Percentiles rank a stretch among this genome's conserved stretches.
Conservation (phyloP, 306 rosid genomes). For the Cajanus cajan region DNA sequence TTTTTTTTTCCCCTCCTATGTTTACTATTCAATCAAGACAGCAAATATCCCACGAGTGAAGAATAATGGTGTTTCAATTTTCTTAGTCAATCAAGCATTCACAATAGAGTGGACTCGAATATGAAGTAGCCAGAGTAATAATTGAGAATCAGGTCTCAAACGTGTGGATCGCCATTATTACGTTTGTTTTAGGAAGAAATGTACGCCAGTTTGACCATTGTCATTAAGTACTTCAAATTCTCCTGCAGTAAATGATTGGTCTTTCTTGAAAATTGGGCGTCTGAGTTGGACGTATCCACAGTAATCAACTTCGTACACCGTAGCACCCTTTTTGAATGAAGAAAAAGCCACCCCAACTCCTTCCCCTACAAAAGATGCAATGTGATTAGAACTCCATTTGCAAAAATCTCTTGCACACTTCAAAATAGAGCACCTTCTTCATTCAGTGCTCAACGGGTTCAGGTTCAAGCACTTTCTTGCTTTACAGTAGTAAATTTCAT, state of each 20-base stretch:
- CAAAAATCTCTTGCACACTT: not conserved
- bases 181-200: conserved; percentile 10
- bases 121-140: not conserved
- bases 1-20: not conserved
- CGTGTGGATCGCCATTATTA: not conserved
- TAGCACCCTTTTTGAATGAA: conserved; percentile 44
- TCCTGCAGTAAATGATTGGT: conserved; percentile 46
- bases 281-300: conserved; percentile 69
- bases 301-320: conserved; percentile 58
- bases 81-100: conserved; percentile 4
- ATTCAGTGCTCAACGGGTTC: not conserved
- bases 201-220: conserved; percentile 46
- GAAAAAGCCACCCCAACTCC: conserved; percentile 75
- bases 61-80: not conserved
- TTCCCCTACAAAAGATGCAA: conserved; percentile 55
- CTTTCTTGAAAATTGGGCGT: conserved; percentile 56
- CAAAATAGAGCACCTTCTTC: not conserved
- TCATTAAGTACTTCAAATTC: conserved; percentile 49
- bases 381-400: conserved; percentile 7
- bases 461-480: not conserved
- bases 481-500: not conserved
- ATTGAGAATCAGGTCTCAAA: not conserved
- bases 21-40: not conserved
- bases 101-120: not conserved
- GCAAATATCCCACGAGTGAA: not conserved